These are phyloP conservation scores for Ordospora pajunii DNA, from an alignment of 371 early-diverging fungal species.

Conservation along the genomic window DNA sequence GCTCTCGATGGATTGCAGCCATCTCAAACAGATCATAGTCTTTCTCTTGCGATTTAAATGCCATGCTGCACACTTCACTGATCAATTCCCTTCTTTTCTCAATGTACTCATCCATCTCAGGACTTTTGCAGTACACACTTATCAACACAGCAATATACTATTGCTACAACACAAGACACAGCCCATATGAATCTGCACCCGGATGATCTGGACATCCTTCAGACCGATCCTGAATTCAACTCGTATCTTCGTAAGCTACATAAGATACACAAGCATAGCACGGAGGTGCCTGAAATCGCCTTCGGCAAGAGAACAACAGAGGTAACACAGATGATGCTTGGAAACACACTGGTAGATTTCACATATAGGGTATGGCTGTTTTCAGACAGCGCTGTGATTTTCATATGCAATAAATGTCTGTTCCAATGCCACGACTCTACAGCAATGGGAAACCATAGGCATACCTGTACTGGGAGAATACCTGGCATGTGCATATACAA, in stretches of 20 bases:
- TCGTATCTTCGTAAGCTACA: not conserved
- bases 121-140: not conserved
- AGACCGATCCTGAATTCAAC: not conserved
- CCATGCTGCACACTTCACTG: not conserved
- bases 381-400: conserved; percentile 15
- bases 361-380: conserved; percentile 32
- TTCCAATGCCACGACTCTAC: conserved; percentile 14
- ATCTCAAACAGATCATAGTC: not conserved
- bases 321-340: conserved; percentile 5
- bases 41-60: not conserved
- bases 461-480: conserved; percentile 22
- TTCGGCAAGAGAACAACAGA: not conserved
- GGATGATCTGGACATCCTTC: not conserved
- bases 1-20: conserved; percentile 19
- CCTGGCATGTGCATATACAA: conserved; percentile 34
- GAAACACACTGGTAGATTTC: conserved; percentile 22
- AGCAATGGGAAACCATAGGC: conserved; percentile 34
- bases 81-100: not conserved
- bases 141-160: not conserved
- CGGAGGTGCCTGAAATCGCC: not conserved
- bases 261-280: not conserved
- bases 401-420: conserved; percentile 47
- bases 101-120: not conserved
- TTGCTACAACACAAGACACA: too few species aligned
- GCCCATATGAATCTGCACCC: not conserved